These are phyloP conservation scores for Roridomyces roridus DNA, from an alignment of 768 basidiomycete species.

Conservation along the genomic window DNA sequence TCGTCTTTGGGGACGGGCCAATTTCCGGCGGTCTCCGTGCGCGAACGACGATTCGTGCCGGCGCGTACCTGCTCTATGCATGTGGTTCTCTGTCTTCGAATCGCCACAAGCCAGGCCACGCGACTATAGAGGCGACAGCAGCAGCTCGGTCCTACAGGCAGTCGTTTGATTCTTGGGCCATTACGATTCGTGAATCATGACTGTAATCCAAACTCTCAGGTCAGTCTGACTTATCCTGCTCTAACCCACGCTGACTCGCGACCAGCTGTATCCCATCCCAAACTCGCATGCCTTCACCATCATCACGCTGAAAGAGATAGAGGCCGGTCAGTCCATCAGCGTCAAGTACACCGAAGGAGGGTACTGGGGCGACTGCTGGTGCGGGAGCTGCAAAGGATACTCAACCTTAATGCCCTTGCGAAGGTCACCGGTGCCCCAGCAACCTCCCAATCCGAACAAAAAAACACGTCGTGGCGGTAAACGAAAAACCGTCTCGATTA, in stretches of 20 bases:
- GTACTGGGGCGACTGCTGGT: slow-evolving; percentile 14
- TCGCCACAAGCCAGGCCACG: slow-evolving; percentile 2
- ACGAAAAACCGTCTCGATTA: slow-evolving; percentile 8
- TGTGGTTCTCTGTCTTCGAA: slow-evolving; percentile 21
- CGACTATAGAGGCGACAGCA: slow-evolving; percentile 16
- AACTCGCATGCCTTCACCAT: slow-evolving; percentile 17
- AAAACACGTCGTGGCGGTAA: slow-evolving; percentile 7
- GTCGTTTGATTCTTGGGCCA: slow-evolving; percentile 19
- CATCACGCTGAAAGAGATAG: slow-evolving; percentile 9
- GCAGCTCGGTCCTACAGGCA: slow-evolving; percentile 17
- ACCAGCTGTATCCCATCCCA: slow-evolving; percentile 15
- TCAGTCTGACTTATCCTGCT: background rate
- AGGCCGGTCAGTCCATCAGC: slow-evolving; percentile 8
- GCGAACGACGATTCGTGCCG: slow-evolving; percentile 6
- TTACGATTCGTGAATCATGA: slow-evolving; percentile 24
- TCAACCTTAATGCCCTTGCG: slow-evolving; percentile 4
- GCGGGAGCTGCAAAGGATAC: slow-evolving; percentile 10
- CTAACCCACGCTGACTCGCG: background rate
- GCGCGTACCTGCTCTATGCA: slow-evolving; percentile 13
- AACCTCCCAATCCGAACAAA: slow-evolving; percentile 9
- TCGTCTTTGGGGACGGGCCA: slow-evolving; percentile 12
- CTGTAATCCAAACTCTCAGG: slow-evolving; percentile 23
- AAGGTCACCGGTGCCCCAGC: background rate
- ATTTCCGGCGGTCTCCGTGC: slow-evolving; percentile 17
- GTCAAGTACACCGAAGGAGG: slow-evolving; percentile 14